Evolutionary conservation across 2,329 filamentous ascomycete genomes (phyloP).

Genomic region (Phialocephala subalpina): DNA sequence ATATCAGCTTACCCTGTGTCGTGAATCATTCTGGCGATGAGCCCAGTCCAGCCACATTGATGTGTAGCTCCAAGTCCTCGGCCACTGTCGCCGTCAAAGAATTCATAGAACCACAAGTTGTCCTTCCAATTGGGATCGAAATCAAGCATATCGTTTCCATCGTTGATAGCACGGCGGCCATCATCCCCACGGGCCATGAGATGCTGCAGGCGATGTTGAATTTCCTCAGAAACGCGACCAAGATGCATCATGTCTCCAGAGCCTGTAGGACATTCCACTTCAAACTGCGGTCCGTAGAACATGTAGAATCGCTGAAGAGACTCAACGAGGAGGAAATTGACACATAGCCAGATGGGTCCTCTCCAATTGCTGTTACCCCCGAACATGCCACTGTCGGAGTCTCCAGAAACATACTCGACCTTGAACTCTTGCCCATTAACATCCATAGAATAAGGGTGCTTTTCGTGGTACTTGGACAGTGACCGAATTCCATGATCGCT

Average conservation of each 20-base stretch:
- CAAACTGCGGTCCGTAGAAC: conserved; percentile 88
- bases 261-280: conserved; percentile 93
- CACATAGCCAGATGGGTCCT: conserved; percentile 93
- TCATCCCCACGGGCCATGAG: conserved; percentile 86
- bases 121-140: conserved; percentile 95
- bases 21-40: conserved; percentile 97
- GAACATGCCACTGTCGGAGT: conserved; percentile 94
- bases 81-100: conserved; percentile 92
- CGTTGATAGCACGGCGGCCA: conserved; percentile 88
- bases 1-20: conserved; percentile 81
- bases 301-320: conserved; percentile 95
- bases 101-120: conserved; percentile 95
- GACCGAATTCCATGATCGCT: conserved; percentile 91
- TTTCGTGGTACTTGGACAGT: conserved; percentile 88
- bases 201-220: conserved; percentile 94
- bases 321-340: conserved; percentile 94
- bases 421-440: conserved; percentile 91
- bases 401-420: conserved; percentile 91
- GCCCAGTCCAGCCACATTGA: conserved; percentile 95
- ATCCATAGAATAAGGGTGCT: conserved; percentile 92
- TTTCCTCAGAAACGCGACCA: conserved; percentile 91
- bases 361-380: conserved; percentile 99
- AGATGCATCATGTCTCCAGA: conserved; percentile 96
- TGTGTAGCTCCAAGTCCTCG: conserved; percentile 91
- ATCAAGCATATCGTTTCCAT: conserved; percentile 83